Evolutionary conservation across 352 stramenopile genomes (phyloP).

Genomic region (Plasmopara muralis): DNA sequence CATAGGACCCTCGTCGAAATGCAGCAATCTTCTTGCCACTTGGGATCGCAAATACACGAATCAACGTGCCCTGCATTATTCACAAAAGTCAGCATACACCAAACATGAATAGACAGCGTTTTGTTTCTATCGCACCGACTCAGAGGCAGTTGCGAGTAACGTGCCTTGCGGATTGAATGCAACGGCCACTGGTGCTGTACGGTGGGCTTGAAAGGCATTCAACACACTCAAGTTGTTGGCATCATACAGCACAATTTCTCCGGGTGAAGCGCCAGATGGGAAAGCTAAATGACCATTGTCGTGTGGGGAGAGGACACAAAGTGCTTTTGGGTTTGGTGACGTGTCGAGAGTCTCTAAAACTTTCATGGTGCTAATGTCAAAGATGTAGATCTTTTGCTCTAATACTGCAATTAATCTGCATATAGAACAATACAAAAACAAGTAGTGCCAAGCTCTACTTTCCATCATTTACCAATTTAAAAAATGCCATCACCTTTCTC

Average conservation of each 20-base stretch:
- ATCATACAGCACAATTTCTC: constrained; percentile 90
- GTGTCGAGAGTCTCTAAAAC: constrained; percentile 89
- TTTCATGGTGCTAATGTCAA: constrained; percentile 92
- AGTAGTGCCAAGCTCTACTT: neutral
- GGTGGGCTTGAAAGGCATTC: constrained; percentile 88
- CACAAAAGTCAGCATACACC: neutral
- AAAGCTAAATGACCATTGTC: constrained; percentile 84
- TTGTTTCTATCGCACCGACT: constrained; percentile 50
- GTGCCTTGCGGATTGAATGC: constrained; percentile 83
- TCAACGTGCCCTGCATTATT: constrained; percentile 88
- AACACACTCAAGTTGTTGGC: constrained; percentile 88
- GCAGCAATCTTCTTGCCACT: constrained; percentile 87
- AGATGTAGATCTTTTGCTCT: constrained; percentile 89
- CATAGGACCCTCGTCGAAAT: constrained; percentile 94
- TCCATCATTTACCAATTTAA: too few relatives aligned
- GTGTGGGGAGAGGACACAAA: constrained; percentile 81
- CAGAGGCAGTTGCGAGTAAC: constrained; percentile 85
- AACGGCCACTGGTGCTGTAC: constrained; percentile 80
- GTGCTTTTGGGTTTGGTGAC: constrained; percentile 76
- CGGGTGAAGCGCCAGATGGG: constrained; percentile 66
- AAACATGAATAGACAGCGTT: neutral
- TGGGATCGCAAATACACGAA: constrained; percentile 95
- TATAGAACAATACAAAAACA: neutral
- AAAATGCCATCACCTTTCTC: constrained; percentile 47
- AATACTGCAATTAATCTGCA: constrained; percentile 73